Percentiles rank a stretch among this genome's conserved stretches.
Conservation (phyloP, 352 stramenopile species). For the Globisporangium rhizosaccharum region DNA sequence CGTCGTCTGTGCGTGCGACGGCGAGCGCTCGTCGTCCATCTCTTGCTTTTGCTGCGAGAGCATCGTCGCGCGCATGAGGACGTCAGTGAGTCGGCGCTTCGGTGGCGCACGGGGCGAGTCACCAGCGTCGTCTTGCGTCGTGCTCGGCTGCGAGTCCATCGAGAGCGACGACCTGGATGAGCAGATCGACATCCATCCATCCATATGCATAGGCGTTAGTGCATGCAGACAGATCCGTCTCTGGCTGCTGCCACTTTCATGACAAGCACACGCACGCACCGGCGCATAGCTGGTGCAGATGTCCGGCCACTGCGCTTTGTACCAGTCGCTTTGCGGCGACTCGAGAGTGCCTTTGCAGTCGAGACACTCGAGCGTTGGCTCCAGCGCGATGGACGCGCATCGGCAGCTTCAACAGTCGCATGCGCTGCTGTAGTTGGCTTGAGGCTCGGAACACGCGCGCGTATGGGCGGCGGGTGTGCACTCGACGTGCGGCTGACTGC, state of each 20-base stretch:
- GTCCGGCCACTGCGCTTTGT: background rate
- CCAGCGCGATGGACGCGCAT: slow-evolving; percentile 48
- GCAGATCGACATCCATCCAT: background rate
- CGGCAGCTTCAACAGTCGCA: slow-evolving; percentile 39
- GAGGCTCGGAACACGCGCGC: background rate
- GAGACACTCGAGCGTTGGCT: slow-evolving; percentile 15
- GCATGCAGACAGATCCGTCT: background rate
- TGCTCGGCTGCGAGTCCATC: slow-evolving; percentile 7
- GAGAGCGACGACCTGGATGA: slow-evolving; percentile 3
- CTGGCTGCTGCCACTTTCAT: background rate
- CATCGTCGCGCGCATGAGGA: slow-evolving; percentile 55
- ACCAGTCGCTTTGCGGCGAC: no score
- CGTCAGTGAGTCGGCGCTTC: slow-evolving; percentile 38
- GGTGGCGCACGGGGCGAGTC: slow-evolving; percentile 9
- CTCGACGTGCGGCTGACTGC: background rate
- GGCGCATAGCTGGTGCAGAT: no score
- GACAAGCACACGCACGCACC: background rate
- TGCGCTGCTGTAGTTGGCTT: slow-evolving; percentile 10
- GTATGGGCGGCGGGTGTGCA: background rate
- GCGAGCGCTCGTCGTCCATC: background rate
- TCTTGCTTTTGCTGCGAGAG: slow-evolving; percentile 37
- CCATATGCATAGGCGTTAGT: no score
- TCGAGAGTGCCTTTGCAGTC: slow-evolving; percentile 1
- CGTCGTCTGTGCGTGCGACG: background rate
- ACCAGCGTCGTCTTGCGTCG: slow-evolving; percentile 3